phyloP scores from a whole-genome alignment of 768 basidiomycete genomes.

The Lactarius hatsudake region DNA sequence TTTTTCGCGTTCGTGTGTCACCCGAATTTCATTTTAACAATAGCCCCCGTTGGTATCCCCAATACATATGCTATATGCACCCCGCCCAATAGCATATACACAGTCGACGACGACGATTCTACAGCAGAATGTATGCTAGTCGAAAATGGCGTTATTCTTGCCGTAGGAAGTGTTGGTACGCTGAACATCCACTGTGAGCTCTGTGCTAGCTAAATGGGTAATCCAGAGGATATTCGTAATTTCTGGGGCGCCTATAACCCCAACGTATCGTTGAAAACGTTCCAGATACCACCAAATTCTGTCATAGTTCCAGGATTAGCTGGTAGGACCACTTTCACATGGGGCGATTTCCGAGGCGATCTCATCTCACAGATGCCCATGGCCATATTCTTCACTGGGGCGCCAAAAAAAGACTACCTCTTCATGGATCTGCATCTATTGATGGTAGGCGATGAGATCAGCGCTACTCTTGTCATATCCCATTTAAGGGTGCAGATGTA shows the following conservation, averaged over 20 bases:
- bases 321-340: slow-evolving; percentile 41
- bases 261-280: slow-evolving; percentile 30
- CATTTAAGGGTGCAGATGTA: slow-evolving; percentile 47
- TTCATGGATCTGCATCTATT: slow-evolving; percentile 56
- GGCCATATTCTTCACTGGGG: slow-evolving; percentile 78
- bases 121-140: slow-evolving; percentile 20
- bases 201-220: too few relatives aligned
- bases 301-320: slow-evolving; percentile 72
- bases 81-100: slow-evolving; percentile 53
- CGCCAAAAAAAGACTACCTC: slow-evolving; percentile 60
- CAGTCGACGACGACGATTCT: slow-evolving; percentile 48
- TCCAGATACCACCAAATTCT: slow-evolving; percentile 34
- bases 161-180: slow-evolving; percentile 25
- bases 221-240: slow-evolving; percentile 27
- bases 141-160: slow-evolving; percentile 13
- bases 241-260: slow-evolving; percentile 33
- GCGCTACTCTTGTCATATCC: not conserved
- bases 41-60: slow-evolving; percentile 22
- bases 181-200: not conserved
- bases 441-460: slow-evolving; percentile 42
- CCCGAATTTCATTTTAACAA: not conserved
- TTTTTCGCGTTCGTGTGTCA: not conserved
- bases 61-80: slow-evolving; percentile 60
- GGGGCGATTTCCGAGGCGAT: slow-evolving; percentile 3
- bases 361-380: slow-evolving; percentile 58